Conservation (phyloP, 768 basidiomycete species). For the Zangia roseola region DNA sequence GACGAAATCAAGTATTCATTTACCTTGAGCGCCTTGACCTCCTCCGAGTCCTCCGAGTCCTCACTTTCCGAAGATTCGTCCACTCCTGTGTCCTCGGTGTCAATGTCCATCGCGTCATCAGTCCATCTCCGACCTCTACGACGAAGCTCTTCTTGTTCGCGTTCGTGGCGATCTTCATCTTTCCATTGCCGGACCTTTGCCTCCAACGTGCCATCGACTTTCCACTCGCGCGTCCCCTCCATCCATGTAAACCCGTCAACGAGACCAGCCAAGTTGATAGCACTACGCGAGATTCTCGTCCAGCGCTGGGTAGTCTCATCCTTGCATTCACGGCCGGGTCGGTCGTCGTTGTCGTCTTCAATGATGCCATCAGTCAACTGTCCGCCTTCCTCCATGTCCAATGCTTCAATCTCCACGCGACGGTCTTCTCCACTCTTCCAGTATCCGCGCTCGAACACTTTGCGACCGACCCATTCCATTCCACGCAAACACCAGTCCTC, state of each 20-base stretch:
- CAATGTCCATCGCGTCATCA: conserved; percentile 73
- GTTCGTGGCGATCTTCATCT: conserved; percentile 65
- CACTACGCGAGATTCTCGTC: conserved; percentile 72
- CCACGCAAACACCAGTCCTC: conserved; percentile 97
- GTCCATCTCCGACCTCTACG: conserved; percentile 59
- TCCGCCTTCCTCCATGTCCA: conserved; percentile 56
- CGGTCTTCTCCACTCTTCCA: conserved; percentile 82
- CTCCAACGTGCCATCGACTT: conserved; percentile 59
- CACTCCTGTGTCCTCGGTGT: conserved; percentile 49
- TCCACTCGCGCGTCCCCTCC: conserved; percentile 59
- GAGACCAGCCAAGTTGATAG: conserved; percentile 59
- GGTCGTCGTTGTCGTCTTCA: conserved; percentile 70
- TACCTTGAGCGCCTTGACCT: conserved; percentile 82
- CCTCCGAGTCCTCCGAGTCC: conserved; percentile 66
- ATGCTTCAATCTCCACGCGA: conserved; percentile 73
- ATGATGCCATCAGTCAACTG: conserved; percentile 76
- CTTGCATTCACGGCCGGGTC: conserved; percentile 22
- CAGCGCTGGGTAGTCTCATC: conserved; percentile 58
- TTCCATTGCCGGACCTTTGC: conserved; percentile 71
- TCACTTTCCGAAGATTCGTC: conserved; percentile 46
- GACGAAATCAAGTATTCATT: conserved; percentile 9
- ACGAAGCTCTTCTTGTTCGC: conserved; percentile 66
- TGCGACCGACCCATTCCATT: conserved; percentile 93
- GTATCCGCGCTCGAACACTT: conserved; percentile 89
- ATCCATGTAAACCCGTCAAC: conserved; percentile 78